Evolutionary conservation across 2,329 filamentous ascomycete species (phyloP).

Genomic region (Xylariaceae sp.): DNA sequence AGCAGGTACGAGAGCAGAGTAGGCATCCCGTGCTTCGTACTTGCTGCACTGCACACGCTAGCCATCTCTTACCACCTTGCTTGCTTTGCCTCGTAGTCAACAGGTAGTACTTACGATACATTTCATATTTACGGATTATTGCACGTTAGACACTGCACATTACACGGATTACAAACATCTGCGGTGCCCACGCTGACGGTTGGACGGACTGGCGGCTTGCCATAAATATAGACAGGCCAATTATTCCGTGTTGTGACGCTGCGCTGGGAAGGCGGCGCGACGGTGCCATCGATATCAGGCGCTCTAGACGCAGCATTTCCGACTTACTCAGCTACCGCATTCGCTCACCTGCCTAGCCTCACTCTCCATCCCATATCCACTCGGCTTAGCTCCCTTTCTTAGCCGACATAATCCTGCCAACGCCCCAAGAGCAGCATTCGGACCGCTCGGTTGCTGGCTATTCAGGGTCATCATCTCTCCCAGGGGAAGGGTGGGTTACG

Average conservation of each 20-base stretch:
- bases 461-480: not conserved
- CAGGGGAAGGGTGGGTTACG: conserved; percentile 2
- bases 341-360: conserved; percentile 19
- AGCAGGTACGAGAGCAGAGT: no score
- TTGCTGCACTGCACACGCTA: no score
- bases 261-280: not conserved
- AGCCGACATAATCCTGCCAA: conserved; percentile 19
- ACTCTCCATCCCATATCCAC: conserved; percentile 18
- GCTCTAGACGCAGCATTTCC: conserved; percentile 9
- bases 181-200: not conserved
- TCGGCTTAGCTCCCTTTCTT: conserved; percentile 16
- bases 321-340: conserved; percentile 21
- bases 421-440: conserved; percentile 17
- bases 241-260: conserved; percentile 1
- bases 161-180: not conserved
- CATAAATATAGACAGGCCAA: conserved; percentile 5
- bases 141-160: no score
- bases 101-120: not conserved
- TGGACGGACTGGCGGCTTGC: conserved; percentile 2
- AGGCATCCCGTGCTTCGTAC: no score
- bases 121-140: no score
- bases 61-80: no score
- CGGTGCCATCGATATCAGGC: conserved; percentile 12
- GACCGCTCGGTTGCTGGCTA: conserved; percentile 12
- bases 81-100: no score